These are phyloP conservation scores for Pseudocercospora cruenta DNA, from an alignment of 2,329 filamentous ascomycete species.

Conservation along the genomic window DNA sequence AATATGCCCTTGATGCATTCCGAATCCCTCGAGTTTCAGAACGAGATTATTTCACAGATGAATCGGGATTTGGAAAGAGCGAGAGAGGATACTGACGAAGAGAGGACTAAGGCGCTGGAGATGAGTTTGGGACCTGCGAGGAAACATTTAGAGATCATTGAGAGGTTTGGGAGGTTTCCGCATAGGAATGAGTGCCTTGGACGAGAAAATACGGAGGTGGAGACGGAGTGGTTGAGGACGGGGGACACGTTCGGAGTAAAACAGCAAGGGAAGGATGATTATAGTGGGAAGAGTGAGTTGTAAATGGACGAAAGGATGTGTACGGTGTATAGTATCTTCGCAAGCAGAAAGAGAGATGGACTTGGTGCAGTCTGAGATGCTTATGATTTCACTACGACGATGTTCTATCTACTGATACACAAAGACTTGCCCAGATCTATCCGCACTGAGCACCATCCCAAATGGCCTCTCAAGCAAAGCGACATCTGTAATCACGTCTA, in stretches of 20 bases:
- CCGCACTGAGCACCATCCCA: conserved; percentile 88
- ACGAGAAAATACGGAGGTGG: conserved; percentile 54
- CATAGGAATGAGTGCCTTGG: conserved; percentile 60
- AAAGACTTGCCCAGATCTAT: conserved; percentile 86
- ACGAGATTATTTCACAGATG: conserved; percentile 37
- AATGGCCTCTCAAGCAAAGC: conserved; percentile 87
- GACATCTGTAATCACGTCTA: conserved; percentile 86
- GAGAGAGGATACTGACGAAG: conserved; percentile 41
- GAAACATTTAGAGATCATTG: conserved; percentile 56
- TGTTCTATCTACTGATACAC: conserved; percentile 63
- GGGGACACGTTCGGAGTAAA: conserved; percentile 48
- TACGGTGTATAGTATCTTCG: no score
- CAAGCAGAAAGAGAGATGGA: neutral
- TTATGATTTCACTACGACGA: neutral
- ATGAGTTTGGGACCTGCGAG: conserved; percentile 45
- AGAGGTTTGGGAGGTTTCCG: conserved; percentile 62
- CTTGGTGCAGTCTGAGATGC: neutral
- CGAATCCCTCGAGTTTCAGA: conserved; percentile 54
- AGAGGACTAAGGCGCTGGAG: conserved; percentile 36
- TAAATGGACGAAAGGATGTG: no score
- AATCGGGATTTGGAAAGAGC: conserved; percentile 20
- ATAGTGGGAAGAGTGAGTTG: conserved; percentile 6
- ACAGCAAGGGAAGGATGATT: conserved; percentile 20
- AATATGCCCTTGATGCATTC: conserved; percentile 65
- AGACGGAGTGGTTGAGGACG: conserved; percentile 54